Conservation (phyloP, 1,284 basidiomycete species). For the Ceratobasidium sp. region DNA sequence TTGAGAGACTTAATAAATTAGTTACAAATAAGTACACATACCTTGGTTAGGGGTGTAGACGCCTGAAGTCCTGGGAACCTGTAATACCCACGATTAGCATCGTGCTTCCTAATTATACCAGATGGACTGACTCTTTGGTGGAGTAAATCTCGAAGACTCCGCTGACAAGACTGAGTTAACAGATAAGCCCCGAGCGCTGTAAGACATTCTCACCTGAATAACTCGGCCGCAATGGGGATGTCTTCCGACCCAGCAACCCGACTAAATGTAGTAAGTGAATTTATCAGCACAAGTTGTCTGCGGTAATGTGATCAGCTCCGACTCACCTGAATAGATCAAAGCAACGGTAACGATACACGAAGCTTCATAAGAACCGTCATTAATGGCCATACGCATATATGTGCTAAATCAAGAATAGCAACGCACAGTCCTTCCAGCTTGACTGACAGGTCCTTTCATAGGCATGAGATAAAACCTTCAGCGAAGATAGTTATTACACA, state of each 20-base stretch:
- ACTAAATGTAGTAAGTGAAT: constrained; percentile 16
- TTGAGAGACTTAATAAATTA: no score
- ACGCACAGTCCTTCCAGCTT: constrained; percentile 65
- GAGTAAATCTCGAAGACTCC: constrained; percentile 76
- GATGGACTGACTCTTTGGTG: constrained; percentile 66
- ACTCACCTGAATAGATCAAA: constrained; percentile 70
- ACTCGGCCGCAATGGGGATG: constrained; percentile 71
- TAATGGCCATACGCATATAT: neutral
- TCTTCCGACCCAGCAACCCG: constrained; percentile 49
- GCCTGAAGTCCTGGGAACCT: constrained; percentile 74
- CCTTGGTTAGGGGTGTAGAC: constrained; percentile 80
- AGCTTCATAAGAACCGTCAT: constrained; percentile 50
- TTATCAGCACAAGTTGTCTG: constrained; percentile 44
- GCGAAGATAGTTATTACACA: constrained; percentile 40
- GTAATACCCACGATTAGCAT: neutral
- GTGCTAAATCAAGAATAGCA: neutral
- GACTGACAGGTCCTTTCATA: constrained; percentile 63
- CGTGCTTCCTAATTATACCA: no score
- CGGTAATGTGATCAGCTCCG: constrained; percentile 9
- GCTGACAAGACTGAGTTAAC: constrained; percentile 53
- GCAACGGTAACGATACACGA: constrained; percentile 71
- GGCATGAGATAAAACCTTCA: neutral
- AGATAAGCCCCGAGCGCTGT: neutral
- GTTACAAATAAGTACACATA: constrained; percentile 52
- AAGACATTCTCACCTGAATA: constrained; percentile 54